Base-by-base conservation (phyloP, 306 rosid species). In the Lagenaria siceraria region DNA sequence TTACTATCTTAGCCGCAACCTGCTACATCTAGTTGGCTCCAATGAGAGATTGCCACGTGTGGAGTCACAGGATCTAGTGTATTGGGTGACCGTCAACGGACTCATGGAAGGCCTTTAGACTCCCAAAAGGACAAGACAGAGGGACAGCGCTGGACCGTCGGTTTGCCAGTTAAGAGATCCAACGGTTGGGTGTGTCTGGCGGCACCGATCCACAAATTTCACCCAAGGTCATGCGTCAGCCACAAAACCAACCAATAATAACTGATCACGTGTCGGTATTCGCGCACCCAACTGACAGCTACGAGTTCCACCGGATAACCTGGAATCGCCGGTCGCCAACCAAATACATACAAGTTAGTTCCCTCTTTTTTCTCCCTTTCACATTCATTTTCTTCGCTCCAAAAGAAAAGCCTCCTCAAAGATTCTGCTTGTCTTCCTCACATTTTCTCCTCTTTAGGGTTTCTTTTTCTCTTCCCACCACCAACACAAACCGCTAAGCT, bases 301-400 rank as follows among this genome's bases (percentile, higher is more conserved):
- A 33, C 33, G 31, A 78, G 79, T 36, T 72, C 77, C 52, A 80
- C 78, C 64, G 80, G 68, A 69, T 87, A 60, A 86, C 89, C 86
- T 86, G 88, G 59, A 75, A 74, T 81, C 68, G 78, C 87, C 89
- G 87, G 87, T 81, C 71, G 69, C 82, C 81, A 83, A 78, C 80
- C 80, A 60, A 55, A 82, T n/a, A 63, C 80, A 78, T 76, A 73
- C 79, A 83, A 83, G 42, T 49, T 46, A 1, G 18, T 61, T 40
- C 71, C 79, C 82, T 52, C 80, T 59, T 59, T 77, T 70, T 29
- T 78, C 77, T n/a, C 77, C 49, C 38, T 70, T 53, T 46, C 74
- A 63, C 82, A 75, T 79, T 80, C 80, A 27, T 51, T 74, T 74
- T 77, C 68, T 14, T 74, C 36, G 36, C 54, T 72, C 54, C 58